Conservation (phyloP, 805 yeast genomes). For the Millerago galiae region DNA sequence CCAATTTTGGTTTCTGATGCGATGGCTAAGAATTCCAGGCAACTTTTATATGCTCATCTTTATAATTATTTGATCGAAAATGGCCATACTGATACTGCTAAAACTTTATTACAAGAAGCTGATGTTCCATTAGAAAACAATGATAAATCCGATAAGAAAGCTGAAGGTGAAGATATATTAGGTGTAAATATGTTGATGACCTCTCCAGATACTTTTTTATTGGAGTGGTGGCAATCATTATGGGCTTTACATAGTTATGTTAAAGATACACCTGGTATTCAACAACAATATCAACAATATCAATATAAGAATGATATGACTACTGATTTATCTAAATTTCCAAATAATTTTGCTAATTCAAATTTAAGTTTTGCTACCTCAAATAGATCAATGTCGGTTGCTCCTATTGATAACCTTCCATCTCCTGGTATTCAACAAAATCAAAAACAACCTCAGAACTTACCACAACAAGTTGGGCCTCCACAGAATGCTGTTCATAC, state of each 20-base stretch:
- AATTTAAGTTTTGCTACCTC: neutral
- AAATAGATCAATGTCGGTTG: neutral
- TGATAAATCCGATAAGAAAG: constrained; percentile 4
- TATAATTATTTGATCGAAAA: constrained; percentile 44
- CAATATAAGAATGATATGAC: constrained; percentile 2
- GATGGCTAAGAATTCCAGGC: constrained; percentile 41
- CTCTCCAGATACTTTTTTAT: constrained; percentile 39
- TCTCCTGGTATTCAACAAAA: neutral
- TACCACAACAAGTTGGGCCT: neutral
- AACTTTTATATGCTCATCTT: constrained; percentile 44
- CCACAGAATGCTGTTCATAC: too few species aligned
- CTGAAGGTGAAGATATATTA: constrained; percentile 19
- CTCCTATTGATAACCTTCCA: neutral
- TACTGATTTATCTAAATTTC: neutral
- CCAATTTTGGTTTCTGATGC: constrained; percentile 37
- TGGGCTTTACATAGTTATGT: constrained; percentile 44
- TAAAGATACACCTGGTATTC: constrained; percentile 26
- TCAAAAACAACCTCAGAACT: neutral
- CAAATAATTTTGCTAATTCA: neutral
- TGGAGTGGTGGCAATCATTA: constrained; percentile 53
- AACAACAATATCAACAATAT: constrained; percentile 14
- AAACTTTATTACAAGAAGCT: constrained; percentile 37
- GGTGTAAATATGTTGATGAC: constrained; percentile 36
- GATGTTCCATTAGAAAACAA: constrained; percentile 32
- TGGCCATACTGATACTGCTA: constrained; percentile 45